These are phyloP conservation scores for Backusella parvicylindrica DNA, from an alignment of 192 early-diverging fungal genomes.

Conservation along the genomic window DNA sequence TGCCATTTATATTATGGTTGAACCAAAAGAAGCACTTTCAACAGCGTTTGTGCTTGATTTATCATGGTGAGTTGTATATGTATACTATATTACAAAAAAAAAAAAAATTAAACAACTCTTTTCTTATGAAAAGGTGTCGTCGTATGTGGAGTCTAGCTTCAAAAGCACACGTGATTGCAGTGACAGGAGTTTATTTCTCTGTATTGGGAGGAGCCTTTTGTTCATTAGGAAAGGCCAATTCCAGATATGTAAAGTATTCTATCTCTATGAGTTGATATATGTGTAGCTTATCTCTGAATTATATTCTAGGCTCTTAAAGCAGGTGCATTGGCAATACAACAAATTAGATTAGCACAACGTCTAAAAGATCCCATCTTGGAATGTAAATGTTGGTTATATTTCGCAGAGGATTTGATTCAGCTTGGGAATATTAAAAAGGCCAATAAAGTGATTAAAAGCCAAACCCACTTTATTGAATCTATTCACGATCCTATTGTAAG, in stretches of 20 bases:
- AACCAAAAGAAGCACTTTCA: background rate
- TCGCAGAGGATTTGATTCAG: conserved; percentile 40
- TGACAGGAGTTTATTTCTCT: conserved; percentile 37
- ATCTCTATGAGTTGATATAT: no score
- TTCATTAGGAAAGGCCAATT: conserved; percentile 39
- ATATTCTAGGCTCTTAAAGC: conserved; percentile 35
- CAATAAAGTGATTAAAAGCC: conserved; percentile 19
- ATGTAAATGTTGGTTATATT: conserved; percentile 45
- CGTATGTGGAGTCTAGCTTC: conserved; percentile 12
- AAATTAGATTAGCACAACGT: conserved; percentile 35
- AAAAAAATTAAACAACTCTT: no score
- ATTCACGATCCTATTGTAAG: conserved; percentile 9
- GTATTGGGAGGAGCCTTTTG: conserved; percentile 43
- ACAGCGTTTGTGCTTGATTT: background rate
- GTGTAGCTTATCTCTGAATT: no score
- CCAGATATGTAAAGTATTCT: conserved; percentile 26
- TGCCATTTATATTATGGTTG: background rate
- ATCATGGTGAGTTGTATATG: background rate
- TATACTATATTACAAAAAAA: no score
- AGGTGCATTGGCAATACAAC: conserved; percentile 28
- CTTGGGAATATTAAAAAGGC: conserved; percentile 26
- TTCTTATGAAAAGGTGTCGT: background rate
- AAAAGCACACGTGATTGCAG: conserved; percentile 15
- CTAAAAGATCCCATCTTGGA: conserved; percentile 36
- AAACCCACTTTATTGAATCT: conserved; percentile 6